Evolutionary conservation across 106 monocot genomes (phyloP), one percentile per base, ranked within the genome.

Genomic region (Xerophyta viscosa): DNA sequence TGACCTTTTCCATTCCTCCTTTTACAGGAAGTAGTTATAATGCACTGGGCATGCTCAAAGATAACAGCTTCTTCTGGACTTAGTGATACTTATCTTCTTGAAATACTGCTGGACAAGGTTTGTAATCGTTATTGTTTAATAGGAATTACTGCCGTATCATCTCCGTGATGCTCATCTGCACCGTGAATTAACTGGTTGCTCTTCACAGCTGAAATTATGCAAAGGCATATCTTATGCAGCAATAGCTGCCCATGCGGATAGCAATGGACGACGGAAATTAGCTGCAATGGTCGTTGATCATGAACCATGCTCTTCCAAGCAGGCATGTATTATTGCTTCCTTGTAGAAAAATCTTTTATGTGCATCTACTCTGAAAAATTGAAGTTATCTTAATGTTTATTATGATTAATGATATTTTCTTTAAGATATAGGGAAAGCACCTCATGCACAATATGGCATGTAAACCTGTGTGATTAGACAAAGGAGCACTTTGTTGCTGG

Each of bases 41-140:
- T 86, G 85, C 89, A 90, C 66, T 98, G 98, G 98, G 90, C 98
- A 31, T 90, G 90, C 52, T 65, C 81, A 47, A 98, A 90, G 72
- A 90, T 98, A 75, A 66, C 79, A 56, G 56, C 82, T 54, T 86
- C 98, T 57, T 33, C 82, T 41, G 37, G 67, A 47, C 56, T 83
- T 54, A 57, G 62, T 63, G 90, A 98, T 66, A 33, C 61, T 24
- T 58, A 26, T 67, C 90, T 98, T 57, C 82, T 98, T 52, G 77
- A 89, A 36, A 56, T 76, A 22, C 73, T 98, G 68, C 73, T 90
- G 44, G 98, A 98, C 41, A 98, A 98, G 86, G 98, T 90, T 69
- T 51, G 36, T 8, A 31, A 14, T 59, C 24, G n/a, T n/a, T n/a
- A n/a, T n/a, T n/a, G n/a, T n/a, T n/a, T 8, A 47, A 43, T 23